Conservation (phyloP, 768 basidiomycete genomes). For the Boletus pseudo-olivaceus region DNA sequence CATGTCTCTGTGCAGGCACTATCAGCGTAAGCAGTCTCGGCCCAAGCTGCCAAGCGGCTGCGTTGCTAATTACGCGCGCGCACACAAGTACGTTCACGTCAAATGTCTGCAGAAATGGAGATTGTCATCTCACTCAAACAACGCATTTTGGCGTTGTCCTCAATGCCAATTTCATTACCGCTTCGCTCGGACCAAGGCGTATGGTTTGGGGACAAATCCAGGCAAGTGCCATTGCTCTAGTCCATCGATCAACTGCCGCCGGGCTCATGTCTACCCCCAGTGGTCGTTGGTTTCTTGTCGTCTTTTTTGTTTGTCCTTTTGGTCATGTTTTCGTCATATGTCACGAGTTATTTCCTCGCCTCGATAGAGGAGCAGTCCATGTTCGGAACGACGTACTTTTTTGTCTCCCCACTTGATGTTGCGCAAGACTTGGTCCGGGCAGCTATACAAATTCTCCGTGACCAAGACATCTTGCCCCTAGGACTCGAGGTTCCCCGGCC, state of each 20-base stretch:
- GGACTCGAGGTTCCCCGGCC: conserved; percentile 17
- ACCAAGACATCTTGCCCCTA: conserved; percentile 44
- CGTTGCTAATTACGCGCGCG: conserved; percentile 20
- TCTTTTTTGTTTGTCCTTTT: conserved; percentile 59
- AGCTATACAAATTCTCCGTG: conserved; percentile 58
- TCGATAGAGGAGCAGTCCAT: conserved; percentile 53
- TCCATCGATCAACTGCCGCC: conserved; percentile 1
- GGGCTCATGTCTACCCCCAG: conserved; percentile 36
- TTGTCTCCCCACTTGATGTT: conserved; percentile 53
- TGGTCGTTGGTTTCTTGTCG: conserved; percentile 60
- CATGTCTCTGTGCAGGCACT: conserved; percentile 66
- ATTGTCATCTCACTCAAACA: conserved; percentile 53
- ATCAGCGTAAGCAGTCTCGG: conserved; percentile 50
- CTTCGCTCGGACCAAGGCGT: conserved; percentile 65
- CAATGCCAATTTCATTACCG: conserved; percentile 79
- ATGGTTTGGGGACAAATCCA: conserved; percentile 77
- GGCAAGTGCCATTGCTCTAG: conserved; percentile 36
- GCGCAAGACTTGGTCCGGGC: conserved; percentile 60
- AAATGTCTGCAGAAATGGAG: conserved; percentile 78
- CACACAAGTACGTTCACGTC: conserved; percentile 68
- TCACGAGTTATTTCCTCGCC: conserved; percentile 64
- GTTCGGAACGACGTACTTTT: conserved; percentile 35
- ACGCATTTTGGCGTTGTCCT: conserved; percentile 75
- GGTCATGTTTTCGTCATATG: conserved; percentile 65
- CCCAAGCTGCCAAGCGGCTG: conserved; percentile 3